Percentiles rank a stretch among this genome's conserved stretches.
Evolutionary conservation across 495 filamentous ascomycete species (phyloP).

Genomic region (Bryoglossum gracile): DNA sequence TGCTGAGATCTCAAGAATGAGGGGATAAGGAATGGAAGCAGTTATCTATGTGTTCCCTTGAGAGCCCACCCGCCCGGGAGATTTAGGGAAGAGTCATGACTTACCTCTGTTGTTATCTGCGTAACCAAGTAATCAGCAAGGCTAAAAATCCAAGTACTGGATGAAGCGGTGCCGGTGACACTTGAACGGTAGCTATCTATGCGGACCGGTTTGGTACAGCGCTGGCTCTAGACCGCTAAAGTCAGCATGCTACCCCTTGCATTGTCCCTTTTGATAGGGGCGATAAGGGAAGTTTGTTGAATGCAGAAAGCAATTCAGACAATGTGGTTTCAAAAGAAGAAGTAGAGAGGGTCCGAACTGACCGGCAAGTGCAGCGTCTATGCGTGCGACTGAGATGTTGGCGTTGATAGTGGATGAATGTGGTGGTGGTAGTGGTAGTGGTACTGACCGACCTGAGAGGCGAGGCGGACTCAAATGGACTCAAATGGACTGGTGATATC

Average conservation of each 20-base stretch:
- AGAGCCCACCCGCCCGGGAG: too few relatives aligned
- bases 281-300: conserved; percentile 8
- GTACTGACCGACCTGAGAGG: too few relatives aligned
- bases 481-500: too few relatives aligned
- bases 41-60: too few relatives aligned
- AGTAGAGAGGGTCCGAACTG: neutral
- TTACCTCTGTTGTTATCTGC: neutral
- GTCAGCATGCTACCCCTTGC: neutral
- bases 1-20: neutral
- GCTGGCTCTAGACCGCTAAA: neutral
- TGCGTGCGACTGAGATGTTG: neutral
- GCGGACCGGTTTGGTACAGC: conserved; percentile 1
- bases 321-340: too few relatives aligned
- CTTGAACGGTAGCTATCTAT: neutral
- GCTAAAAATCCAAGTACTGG: too few relatives aligned
- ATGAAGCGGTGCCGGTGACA: too few relatives aligned
- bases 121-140: too few relatives aligned
- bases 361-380: conserved; percentile 4
- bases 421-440: too few relatives aligned
- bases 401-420: neutral
- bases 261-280: conserved; percentile 5
- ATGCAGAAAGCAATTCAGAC: too few relatives aligned
- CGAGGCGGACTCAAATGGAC: too few relatives aligned
- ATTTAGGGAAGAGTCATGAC: neutral
- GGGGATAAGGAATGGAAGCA: neutral